Base-by-base conservation (phyloP, 129 eudicot species). In the Rutidosis leptorrhynchoides region DNA sequence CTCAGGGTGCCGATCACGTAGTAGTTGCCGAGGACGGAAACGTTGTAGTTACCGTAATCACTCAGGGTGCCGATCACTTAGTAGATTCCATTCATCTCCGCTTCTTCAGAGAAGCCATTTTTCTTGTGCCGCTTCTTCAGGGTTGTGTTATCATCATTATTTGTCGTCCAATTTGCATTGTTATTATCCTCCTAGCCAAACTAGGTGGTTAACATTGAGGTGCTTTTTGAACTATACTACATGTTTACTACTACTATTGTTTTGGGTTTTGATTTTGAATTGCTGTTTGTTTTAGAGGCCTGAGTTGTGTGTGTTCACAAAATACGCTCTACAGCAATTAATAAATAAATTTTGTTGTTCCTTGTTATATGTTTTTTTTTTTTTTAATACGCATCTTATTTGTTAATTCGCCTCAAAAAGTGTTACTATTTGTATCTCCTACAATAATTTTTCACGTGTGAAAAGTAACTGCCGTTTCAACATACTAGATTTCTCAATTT, bases 1-100 rank as follows among this genome's bases (percentile, higher is more conserved):
- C 98, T 25, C 98, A 92, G 69, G 98, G 96, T 76, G 86, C 90
- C 20, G 98, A 92, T 74, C 91, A 96, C 0, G 98, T 92, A 53
- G 96, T 88, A 21, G 92, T 92, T 68, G 98, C 96, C 8, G 81
- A 88, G 70, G 96, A 92, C 65, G 99, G 96, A 22, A 89, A 93
- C 14, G 51, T 53, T 51, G 23, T 0, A 6, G 14, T 29, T 14
- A 5, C 53, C n/a, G 95, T 89, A 23, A 75, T 89, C 74, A 89
- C 85, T 75, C 97, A 1, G 97, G 97, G 30, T 90, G 97, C 98
- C 0, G 78, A 72, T 23, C n/a, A n/a, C 72, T 58, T 71, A 77
- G 71, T 77, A 77, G 77, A 49, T 64, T 64, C 35, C 14, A 25
- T 22, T 27, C 22, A 19, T 45, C 49, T 58, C 22, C 24, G 35